Evolutionary conservation across 139 green algal species (phyloP).

Genomic region (Mychonastes homosphaera): DNA sequence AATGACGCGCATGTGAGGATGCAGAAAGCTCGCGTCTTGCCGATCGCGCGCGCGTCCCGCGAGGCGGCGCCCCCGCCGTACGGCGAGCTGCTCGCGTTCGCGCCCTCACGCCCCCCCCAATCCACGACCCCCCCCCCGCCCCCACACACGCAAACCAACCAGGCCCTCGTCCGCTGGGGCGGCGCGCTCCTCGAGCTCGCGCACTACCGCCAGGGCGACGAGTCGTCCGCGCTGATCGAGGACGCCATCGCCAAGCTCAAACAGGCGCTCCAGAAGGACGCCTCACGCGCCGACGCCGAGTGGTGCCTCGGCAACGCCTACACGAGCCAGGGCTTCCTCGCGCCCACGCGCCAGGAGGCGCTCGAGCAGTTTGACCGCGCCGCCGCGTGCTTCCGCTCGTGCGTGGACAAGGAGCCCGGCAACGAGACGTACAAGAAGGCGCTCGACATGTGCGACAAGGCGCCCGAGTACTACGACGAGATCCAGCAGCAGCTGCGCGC

Average conservation of each 20-base stretch:
- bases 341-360: constrained; percentile 41
- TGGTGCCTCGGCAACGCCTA: constrained; percentile 97
- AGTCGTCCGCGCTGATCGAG: constrained; percentile 29
- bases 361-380: constrained; percentile 73
- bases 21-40: too few relatives aligned
- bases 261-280: constrained; percentile 63
- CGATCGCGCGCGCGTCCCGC: too few relatives aligned
- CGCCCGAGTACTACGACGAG: constrained; percentile 75
- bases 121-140: not conserved
- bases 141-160: constrained; percentile 4
- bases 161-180: constrained; percentile 89
- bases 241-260: constrained; percentile 78
- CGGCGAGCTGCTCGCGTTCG: too few relatives aligned
- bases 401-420: constrained; percentile 58
- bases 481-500: constrained; percentile 66
- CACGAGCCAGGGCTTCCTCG: constrained; percentile 79
- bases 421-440: constrained; percentile 92
- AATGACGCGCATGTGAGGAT: constrained; percentile 70
- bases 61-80: too few relatives aligned
- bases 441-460: constrained; percentile 87
- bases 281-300: constrained; percentile 65
- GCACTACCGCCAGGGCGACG: constrained; percentile 79
- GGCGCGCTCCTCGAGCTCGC: constrained; percentile 92
- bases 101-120: too few relatives aligned
- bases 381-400: constrained; percentile 64